Percentiles rank a stretch among this genome's conserved stretches.
Conservation (phyloP, 1,139 yeast genomes). For the Geotrichum macrosporum region DNA sequence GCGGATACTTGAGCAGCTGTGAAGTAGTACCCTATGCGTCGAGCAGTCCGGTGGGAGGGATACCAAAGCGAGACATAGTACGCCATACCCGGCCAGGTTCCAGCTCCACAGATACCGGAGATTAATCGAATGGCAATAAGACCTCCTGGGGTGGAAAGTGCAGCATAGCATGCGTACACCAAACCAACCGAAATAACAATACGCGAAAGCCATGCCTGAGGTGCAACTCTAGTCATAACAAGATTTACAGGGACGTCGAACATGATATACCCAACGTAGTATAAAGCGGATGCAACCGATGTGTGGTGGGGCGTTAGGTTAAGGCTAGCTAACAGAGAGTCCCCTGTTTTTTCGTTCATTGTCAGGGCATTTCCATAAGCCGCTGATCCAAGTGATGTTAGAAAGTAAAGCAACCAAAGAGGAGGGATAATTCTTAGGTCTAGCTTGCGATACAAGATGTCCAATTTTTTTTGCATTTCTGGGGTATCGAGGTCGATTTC, state of each 20-base stretch:
- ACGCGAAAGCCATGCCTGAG: slow-evolving; percentile 81
- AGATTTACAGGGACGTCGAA: slow-evolving; percentile 88
- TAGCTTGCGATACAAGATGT: slow-evolving; percentile 58
- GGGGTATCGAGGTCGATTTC: slow-evolving; percentile 18
- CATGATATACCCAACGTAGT: slow-evolving; percentile 76
- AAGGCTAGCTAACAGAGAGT: slow-evolving; percentile 56
- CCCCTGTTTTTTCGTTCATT: slow-evolving; percentile 63
- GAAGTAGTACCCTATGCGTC: slow-evolving; percentile 81
- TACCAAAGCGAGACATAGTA: slow-evolving; percentile 83
- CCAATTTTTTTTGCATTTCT: slow-evolving; percentile 42
- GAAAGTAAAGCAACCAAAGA: slow-evolving; percentile 72
- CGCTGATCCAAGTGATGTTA: slow-evolving; percentile 72
- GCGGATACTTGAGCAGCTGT: slow-evolving; percentile 90
- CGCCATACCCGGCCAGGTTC: slow-evolving; percentile 92
- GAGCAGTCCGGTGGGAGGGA: slow-evolving; percentile 71
- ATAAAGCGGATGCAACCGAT: slow-evolving; percentile 74
- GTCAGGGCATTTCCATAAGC: slow-evolving; percentile 79
- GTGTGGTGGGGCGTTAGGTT: slow-evolving; percentile 52
- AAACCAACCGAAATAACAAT: slow-evolving; percentile 73
- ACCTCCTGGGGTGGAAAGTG: slow-evolving; percentile 52
- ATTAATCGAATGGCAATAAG: slow-evolving; percentile 68
- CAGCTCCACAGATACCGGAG: slow-evolving; percentile 80
- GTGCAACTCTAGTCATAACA: slow-evolving; percentile 75
- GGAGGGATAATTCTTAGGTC: slow-evolving; percentile 78
- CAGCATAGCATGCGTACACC: slow-evolving; percentile 68